Base-by-base conservation (phyloP, 768 basidiomycete species). In the Suillus fuscotomentosus region DNA sequence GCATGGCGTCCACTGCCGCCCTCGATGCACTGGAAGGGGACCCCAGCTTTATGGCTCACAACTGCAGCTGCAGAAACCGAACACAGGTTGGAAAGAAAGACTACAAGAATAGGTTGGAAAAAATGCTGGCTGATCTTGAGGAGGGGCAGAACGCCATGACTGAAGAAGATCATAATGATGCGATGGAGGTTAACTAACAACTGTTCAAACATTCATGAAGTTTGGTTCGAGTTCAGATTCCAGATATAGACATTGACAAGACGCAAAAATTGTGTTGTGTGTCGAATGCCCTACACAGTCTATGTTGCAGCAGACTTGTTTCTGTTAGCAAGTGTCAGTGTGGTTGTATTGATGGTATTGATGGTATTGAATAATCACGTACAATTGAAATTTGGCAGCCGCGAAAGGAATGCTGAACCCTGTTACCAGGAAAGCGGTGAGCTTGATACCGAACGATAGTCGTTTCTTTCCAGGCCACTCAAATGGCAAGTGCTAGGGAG, bases 371-470 rank as follows among this genome's bases (percentile, higher is more conserved):
- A 9, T 20, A 6, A 27, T 17, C 1, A 36, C 91, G 68, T 69
- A 92, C 91, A 92, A 67, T 75, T 91, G 90, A 71, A 82, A 85
- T 45, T 71, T 74, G 5, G 84, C 78, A 6, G 89, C 90, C 61
- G 82, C 67, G 75, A 92, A 87, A 34, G 91, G 91, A 66, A 92
- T 84, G 63, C 82, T 74, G 74, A 91, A 90, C 14, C 90, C 91
- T 14, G 78, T 65, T 15, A 73, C 56, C 62, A 92, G 80, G 75
- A 70, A 79, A 60, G 65, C 66, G 34, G 70, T 70, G 3, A 78
- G 68, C 61, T 77, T 77, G 43, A 70, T 24, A 17, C 70, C 78
- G 64, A 86, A 87, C 13, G 76, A 66, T n/a, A 69, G 65, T 69
- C 83, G 87, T 63, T 80, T 86, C 64, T 83, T 76, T 22, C 80